Percentiles rank a stretch among this genome's conserved stretches.
These are phyloP conservation scores for Aspergillus novoparasiticus DNA, from an alignment of 2,329 filamentous ascomycete species.

Conservation along the genomic window DNA sequence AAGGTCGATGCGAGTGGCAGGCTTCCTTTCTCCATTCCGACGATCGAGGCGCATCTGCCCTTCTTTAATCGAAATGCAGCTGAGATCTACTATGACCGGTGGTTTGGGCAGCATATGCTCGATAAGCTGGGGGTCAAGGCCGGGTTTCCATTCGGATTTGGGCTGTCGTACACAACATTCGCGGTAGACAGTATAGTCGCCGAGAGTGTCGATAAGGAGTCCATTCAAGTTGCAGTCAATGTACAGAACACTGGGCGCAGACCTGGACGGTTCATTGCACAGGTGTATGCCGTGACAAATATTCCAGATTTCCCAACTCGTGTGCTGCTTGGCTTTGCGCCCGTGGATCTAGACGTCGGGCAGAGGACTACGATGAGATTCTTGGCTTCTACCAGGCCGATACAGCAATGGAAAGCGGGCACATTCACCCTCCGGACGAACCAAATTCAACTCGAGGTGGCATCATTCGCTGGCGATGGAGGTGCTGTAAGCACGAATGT, in stretches of 20 bases:
- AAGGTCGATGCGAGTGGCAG: conserved; percentile 12
- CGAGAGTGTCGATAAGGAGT: not conserved
- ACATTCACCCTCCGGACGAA: not conserved
- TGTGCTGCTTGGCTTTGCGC: conserved; percentile 8
- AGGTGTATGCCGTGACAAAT: conserved; percentile 1
- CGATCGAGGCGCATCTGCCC: conserved; percentile 25
- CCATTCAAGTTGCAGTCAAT: not conserved
- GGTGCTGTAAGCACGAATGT: not conserved
- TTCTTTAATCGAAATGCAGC: conserved; percentile 23
- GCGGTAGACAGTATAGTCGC: not conserved
- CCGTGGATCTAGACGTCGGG: not conserved
- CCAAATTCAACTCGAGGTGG: not conserved
- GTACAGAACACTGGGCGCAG: conserved; percentile 4
- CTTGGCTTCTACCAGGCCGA: not conserved
- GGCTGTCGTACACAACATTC: conserved; percentile 5
- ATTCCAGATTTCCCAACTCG: conserved; percentile 7
- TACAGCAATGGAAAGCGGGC: conserved; percentile 5
- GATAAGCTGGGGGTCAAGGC: conserved; percentile 20
- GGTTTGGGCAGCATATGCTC: conserved; percentile 28
- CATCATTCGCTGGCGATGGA: not conserved
- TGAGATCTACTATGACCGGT: conserved; percentile 25
- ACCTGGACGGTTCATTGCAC: conserved; percentile 8
- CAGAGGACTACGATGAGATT: not conserved
- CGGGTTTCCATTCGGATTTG: conserved; percentile 4
- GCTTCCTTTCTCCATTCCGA: conserved; percentile 16